Percentiles rank a stretch among this genome's conserved stretches.
phyloP scores from a whole-genome alignment of 2,329 filamentous ascomycete genomes.

The Fusarium mangiferae region DNA sequence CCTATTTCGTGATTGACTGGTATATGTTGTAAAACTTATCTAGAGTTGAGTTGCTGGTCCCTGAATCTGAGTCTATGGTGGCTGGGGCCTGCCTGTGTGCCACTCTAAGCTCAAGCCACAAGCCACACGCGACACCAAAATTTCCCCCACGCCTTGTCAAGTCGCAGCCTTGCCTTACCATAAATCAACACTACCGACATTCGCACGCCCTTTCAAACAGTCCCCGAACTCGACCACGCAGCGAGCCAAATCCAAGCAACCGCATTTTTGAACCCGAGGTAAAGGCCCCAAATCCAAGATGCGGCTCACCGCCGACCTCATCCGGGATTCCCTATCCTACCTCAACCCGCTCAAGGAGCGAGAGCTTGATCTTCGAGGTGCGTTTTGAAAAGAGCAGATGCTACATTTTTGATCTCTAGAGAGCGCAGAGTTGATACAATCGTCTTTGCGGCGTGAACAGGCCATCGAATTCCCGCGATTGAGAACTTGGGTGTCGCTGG shows the following conservation, averaged over 20 bases:
- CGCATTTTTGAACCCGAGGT: conserved; percentile 34
- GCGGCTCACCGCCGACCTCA: conserved; percentile 95
- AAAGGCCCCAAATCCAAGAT: conserved; percentile 62
- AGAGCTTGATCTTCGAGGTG: conserved; percentile 99
- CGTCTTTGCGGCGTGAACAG: conserved; percentile 68
- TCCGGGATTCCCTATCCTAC: conserved; percentile 94
- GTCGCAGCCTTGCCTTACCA: conserved; percentile 46
- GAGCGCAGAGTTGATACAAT: conserved; percentile 85
- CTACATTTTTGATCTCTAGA: conserved; percentile 71
- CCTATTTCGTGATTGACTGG: background rate
- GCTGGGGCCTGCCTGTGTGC: conserved; percentile 11
- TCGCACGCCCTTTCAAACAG: background rate
- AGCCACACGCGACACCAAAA: conserved; percentile 42
- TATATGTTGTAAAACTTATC: background rate
- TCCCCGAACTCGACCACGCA: background rate
- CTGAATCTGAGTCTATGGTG: conserved; percentile 1
- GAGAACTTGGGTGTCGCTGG: conserved; percentile 97
- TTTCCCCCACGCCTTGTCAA: conserved; percentile 47
- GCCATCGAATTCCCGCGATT: conserved; percentile 96
- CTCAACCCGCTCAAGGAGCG: conserved; percentile 98
- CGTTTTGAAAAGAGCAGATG: conserved; percentile 94
- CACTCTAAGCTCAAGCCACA: conserved; percentile 32
- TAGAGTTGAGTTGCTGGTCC: background rate
- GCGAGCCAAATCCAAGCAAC: background rate
- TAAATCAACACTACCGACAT: conserved; percentile 26